These are phyloP conservation scores for Edaphochlamys debaryana DNA, from an alignment of 139 green algal species.

Conservation along the genomic window DNA sequence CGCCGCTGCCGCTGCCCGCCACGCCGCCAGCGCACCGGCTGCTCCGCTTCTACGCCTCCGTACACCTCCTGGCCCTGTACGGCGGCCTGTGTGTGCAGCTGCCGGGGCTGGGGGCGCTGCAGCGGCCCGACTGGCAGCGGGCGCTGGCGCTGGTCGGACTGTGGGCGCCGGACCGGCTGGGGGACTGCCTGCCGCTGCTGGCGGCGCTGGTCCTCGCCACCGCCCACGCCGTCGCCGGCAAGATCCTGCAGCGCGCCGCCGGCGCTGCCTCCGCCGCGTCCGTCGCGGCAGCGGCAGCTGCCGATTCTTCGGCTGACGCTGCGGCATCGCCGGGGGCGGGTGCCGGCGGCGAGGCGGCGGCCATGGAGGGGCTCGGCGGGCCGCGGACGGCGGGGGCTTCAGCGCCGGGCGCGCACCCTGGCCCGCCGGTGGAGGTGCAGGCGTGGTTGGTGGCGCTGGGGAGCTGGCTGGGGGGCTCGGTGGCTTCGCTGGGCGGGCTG, in stretches of 20 bases:
- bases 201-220: constrained; percentile 32
- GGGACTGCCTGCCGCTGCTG: constrained; percentile 45
- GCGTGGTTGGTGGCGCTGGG: constrained; percentile 11
- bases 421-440: neutral
- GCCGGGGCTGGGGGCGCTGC: constrained; percentile 32
- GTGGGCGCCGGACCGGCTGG: neutral
- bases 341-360: too few relatives aligned
- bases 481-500: neutral
- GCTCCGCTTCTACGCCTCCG: constrained; percentile 24
- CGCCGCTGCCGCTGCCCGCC: constrained; percentile 8
- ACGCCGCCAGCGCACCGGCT: constrained; percentile 17
- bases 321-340: neutral
- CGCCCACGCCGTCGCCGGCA: constrained; percentile 20
- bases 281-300: neutral
- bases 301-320: neutral
- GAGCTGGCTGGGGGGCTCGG: neutral
- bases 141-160: constrained; percentile 38
- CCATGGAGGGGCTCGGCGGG: too few relatives aligned
- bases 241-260: neutral
- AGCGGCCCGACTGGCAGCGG: constrained; percentile 2
- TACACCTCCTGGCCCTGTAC: constrained; percentile 49
- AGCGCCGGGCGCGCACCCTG: too few relatives aligned
- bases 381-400: too few relatives aligned
- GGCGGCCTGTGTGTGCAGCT: constrained; percentile 48
- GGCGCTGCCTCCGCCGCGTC: neutral